A percentile compares a stretch with the other conserved stretches of the same genome.
phyloP scores from a whole-genome alignment of 108 stramenopile genomes.

The Skeletonema grethae region DNA sequence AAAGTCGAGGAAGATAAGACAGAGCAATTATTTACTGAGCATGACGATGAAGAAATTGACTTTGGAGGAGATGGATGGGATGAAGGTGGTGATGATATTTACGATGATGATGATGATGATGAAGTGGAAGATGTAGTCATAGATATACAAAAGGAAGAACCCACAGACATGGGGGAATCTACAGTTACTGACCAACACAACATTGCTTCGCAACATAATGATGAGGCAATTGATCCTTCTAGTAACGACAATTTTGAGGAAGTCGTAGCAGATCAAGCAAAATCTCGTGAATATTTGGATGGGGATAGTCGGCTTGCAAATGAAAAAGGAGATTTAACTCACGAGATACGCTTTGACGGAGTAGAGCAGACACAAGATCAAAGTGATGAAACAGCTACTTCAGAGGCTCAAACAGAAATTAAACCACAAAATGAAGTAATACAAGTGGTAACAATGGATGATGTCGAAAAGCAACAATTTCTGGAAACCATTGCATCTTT shows the following conservation, averaged over 20 bases:
- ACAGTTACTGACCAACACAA: background rate
- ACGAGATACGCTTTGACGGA: background rate
- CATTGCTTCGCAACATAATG: background rate
- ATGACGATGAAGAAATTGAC: conserved; percentile 1
- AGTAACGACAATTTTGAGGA: background rate
- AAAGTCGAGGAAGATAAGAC: background rate
- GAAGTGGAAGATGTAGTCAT: background rate
- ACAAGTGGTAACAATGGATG: conserved; percentile 17
- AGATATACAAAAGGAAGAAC: background rate
- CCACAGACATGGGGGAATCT: background rate
- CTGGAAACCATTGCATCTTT: conserved; percentile 26
- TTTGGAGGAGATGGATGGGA: conserved; percentile 30
- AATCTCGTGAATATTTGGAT: background rate
- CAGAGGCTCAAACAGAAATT: background rate
- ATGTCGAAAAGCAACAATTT: conserved; percentile 28
- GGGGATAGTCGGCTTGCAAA: background rate
- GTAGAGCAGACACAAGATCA: background rate
- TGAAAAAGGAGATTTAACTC: background rate
- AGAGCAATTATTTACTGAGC: conserved; percentile 6
- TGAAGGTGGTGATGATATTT: conserved; percentile 38
- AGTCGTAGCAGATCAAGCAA: background rate
- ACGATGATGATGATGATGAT: conserved; percentile 9
- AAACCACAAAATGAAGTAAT: background rate
- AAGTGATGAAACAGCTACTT: background rate
- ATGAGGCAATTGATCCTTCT: background rate